Base-by-base conservation (phyloP, 768 basidiomycete species). In the Calvatia gigantea region DNA sequence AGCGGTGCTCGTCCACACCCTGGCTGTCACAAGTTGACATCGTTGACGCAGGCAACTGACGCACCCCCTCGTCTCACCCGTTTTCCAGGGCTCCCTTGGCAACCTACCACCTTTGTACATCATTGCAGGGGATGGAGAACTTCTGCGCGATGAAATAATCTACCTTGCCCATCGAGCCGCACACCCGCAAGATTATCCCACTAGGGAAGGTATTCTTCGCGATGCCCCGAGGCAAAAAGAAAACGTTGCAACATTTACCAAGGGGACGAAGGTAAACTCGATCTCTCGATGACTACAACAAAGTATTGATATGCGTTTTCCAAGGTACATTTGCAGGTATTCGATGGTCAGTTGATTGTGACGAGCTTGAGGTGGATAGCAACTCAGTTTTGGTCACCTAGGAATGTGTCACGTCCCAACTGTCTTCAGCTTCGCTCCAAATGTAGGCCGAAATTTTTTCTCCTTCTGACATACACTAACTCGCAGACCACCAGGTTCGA, bases 141-240 rank as follows among this genome's bases (percentile, higher is more conserved):
- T 89, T 1, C 66, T 92, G 32, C 70, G 89, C 17, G 91, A 94
- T 65, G 90, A 92, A 68, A 84, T 89, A 27, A 74, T 91, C 6
- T 89, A 86, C 63, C 60, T 85, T 58, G 89, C 91, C 0, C 91
- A 93, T 66, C 86, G 87, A 60, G 89, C 90, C 4, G 89, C 91
- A 1, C 72, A 86, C 63, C 91, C 90, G 0, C 71, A 77, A 0
- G 65, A 79, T 28, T 90, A 84, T 63, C 87, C 87, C 1, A 70
- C 82, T 1, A 74, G 85, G 23, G 67, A 76, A 12, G 82, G 83
- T 19, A 72, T 85, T 1, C 69, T 84, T 12, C 65, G 70, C 15
- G 73, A 75, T 11, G 73, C 70, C 4, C 59, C 59, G 17, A 66
- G 83, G n/a, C 83, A 83, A 67, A 69, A 70, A 58, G 78, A 79